Conservation (phyloP, 2,329 filamentous ascomycete genomes). For the Colletotrichum plurivorum region DNA sequence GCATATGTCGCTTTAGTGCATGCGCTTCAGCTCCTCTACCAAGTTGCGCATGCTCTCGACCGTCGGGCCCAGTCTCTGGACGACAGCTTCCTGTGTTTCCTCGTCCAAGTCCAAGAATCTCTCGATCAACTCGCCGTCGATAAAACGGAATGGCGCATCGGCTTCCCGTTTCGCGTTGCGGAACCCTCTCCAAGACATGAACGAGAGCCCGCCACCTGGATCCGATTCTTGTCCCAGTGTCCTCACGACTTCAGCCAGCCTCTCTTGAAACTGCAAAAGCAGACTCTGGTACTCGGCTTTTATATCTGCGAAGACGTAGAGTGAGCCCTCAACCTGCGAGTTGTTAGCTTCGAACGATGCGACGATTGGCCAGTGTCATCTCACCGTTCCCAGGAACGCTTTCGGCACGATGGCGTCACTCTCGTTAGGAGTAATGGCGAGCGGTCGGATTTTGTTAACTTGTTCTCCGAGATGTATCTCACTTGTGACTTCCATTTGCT, state of each 20-base stretch:
- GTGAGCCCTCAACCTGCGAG: constrained; percentile 85
- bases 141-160: constrained; percentile 85
- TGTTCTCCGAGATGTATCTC: constrained; percentile 93
- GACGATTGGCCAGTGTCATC: constrained; percentile 47
- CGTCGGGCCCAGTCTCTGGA: constrained; percentile 70
- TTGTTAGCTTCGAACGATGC: constrained; percentile 40
- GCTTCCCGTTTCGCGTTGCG: constrained; percentile 78
- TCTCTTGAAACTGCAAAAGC: constrained; percentile 84
- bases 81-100: constrained; percentile 66
- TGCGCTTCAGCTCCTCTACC: constrained; percentile 73
- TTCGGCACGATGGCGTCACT: constrained; percentile 81
- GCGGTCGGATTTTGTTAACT: constrained; percentile 87
- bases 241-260: constrained; percentile 75
- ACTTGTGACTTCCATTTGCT: constrained; percentile 78
- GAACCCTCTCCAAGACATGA: constrained; percentile 86
- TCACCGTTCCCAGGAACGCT: constrained; percentile 91
- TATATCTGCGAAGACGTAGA: constrained; percentile 91
- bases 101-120: constrained; percentile 81
- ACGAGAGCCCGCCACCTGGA: constrained; percentile 53
- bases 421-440: constrained; percentile 76
- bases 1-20: constrained; percentile 64
- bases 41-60: constrained; percentile 74
- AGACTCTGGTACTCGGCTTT: constrained; percentile 80
- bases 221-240: constrained; percentile 78
- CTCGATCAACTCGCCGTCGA: constrained; percentile 94